Evolutionary conservation across 805 yeast species (phyloP).

Genomic region (Candida cerambycidarum): DNA sequence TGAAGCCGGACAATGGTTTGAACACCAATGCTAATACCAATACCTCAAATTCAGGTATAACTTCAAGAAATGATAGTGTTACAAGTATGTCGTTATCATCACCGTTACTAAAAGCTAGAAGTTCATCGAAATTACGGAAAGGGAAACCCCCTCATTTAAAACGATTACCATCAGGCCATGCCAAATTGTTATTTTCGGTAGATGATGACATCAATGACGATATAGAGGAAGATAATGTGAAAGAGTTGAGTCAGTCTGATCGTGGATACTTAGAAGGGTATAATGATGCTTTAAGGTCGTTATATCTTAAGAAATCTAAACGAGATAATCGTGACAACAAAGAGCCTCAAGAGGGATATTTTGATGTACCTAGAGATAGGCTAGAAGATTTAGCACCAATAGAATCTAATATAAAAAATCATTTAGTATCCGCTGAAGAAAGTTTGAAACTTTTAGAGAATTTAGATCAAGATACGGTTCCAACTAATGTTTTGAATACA

Average conservation of each 20-base stretch:
- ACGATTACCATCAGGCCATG: slow-evolving; percentile 19
- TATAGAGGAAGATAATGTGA: slow-evolving; percentile 49
- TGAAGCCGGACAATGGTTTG: slow-evolving; percentile 1
- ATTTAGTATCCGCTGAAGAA: slow-evolving; percentile 24
- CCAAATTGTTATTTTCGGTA: slow-evolving; percentile 61
- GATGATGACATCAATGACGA: slow-evolving; percentile 77
- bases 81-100: slow-evolving; percentile 12
- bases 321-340: slow-evolving; percentile 3
- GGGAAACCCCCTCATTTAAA: slow-evolving; percentile 33
- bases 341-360: slow-evolving; percentile 4
- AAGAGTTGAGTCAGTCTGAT: slow-evolving; percentile 36
- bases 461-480: slow-evolving; percentile 14
- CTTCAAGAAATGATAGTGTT: slow-evolving; percentile 11
- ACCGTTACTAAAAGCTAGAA: slow-evolving; percentile 17
- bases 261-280: slow-evolving; percentile 65
- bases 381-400: slow-evolving; percentile 14
- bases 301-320: slow-evolving; percentile 24
- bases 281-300: slow-evolving; percentile 60
- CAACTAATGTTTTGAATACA: slow-evolving; percentile 12
- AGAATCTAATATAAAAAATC: slow-evolving; percentile 13
- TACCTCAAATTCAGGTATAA: background rate
- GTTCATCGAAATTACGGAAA: slow-evolving; percentile 14
- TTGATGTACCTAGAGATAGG: slow-evolving; percentile 8
- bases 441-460: slow-evolving; percentile 17
- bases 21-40: background rate